Evolutionary conservation across 2,329 filamentous ascomycete genomes (phyloP).

Genomic region (Verticillium nonalfalfae): DNA sequence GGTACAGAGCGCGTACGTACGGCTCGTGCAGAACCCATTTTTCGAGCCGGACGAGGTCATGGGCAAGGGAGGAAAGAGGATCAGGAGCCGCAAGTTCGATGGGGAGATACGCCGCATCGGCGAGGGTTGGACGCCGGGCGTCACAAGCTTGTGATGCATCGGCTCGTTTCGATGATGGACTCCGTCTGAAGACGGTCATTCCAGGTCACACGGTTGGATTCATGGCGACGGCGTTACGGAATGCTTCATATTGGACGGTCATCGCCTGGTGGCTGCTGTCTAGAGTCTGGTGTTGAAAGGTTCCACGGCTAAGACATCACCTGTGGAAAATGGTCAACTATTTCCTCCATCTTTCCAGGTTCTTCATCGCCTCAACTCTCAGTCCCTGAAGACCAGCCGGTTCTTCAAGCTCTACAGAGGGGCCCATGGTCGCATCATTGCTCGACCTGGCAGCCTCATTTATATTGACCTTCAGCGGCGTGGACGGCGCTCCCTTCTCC

Average conservation of each 20-base stretch:
- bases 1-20: conserved; percentile 87
- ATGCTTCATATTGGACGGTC: neutral
- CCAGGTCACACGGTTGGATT: conserved; percentile 6
- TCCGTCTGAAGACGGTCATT: neutral
- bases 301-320: neutral
- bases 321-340: neutral
- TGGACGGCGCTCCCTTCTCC: conserved; percentile 38
- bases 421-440: conserved; percentile 8
- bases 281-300: neutral
- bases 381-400: conserved; percentile 31
- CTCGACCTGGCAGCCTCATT: neutral
- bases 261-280: neutral
- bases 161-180: neutral
- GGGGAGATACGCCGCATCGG: conserved; percentile 82
- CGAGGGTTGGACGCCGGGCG: conserved; percentile 73
- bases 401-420: conserved; percentile 24
- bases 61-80: conserved; percentile 56
- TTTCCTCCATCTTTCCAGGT: conserved; percentile 6
- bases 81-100: conserved; percentile 74
- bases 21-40: conserved; percentile 88
- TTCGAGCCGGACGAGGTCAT: conserved; percentile 74
- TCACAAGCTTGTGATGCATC: conserved; percentile 47
- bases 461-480: conserved; percentile 4
- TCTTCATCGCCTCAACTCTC: conserved; percentile 25
- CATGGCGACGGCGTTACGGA: conserved; percentile 4